Evolutionary conservation across 345 rosid genomes (phyloP), one percentile per base, ranked within the genome.

Genomic region (Excoecaria agallocha): DNA sequence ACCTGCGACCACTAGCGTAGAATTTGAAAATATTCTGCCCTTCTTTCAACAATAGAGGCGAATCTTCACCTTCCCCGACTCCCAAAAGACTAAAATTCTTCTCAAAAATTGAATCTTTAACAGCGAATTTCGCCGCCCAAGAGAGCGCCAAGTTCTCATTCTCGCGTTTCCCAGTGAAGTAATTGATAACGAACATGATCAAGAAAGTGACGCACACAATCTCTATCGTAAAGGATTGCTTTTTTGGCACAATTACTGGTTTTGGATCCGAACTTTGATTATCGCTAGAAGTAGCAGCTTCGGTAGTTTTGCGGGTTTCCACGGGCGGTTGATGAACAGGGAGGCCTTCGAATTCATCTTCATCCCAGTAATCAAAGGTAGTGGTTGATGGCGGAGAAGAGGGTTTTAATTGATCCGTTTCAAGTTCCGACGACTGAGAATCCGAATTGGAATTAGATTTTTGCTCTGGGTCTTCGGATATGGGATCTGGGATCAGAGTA

Each of bases 311-410:
- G 0, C 76, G 72, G 66, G 85, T 39, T 12, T 77, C 86, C 2
- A 43, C 50, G 5, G 84, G 73, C 16, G 65, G 60, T 5, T 84
- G 82, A 1, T 43, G 67, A 37, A 70, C 57, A 17, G 98, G 99
- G 10, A 96, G 79, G 10, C 98, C 99, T 66, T 93, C 99, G 84
- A 93, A 93, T 77, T 93, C 99, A 57, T 95, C 99, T 60, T 95
- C 99, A 69, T 95, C 97, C 98, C 98, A 93, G 83, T 85, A 88
- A 48, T 90, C 98, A 72, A 93, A 88, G 17, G 65, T 17, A 15
- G 91, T 66, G 15, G 76, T 43, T 4, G 89, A 48, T 0, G 91
- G 68, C 4, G 93, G 78, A 6, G 87, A 37, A 69, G 83, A 76
- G 81, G 72, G 62, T 79, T 84, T 45, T 12, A 63, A 4, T 79